Base-by-base conservation (phyloP, 345 rosid species). In the Cardamine occulta region DNA sequence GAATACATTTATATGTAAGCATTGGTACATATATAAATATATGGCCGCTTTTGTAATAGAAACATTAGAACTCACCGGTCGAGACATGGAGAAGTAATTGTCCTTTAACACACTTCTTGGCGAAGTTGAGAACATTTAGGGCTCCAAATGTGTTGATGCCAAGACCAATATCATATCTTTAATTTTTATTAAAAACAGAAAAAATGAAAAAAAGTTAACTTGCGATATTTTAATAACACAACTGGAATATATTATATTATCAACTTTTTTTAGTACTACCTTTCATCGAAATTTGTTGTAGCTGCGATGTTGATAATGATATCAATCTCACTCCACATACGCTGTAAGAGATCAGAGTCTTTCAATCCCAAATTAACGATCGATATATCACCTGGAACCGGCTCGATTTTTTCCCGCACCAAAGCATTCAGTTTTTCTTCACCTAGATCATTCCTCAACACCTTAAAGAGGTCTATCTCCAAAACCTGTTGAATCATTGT, bases 211-310 rank as follows among this genome's bases (percentile, higher is more conserved):
- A 35, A 4, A 8, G 44, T 60, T 55, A 54, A 9, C 51, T 45
- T 45, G 4, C 19, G 4, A 7, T n/a, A 3, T 35, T 18, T 26
- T 12, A 18, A 3, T 45, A 44, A 40, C n/a, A 23, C 17, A 24
- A 32, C 1, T 26, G 21, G 13, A 31, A 7, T 7, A 19, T 13
- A 14, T 10, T 7, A 42, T 49, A 35, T 14, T 0, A 32, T 31
- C 7, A 12, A 23, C n/a, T 7, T 8, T 1, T 31, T 34, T 60
- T 42, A 8, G 15, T 18, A 24, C 12, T 68, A 86, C 96, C 98
- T 88, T 73, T 93, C 97, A 73, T 93, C 92, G 28, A 93, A 93
- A 74, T 77, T 86, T 65, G 93, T 88, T 0, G 90, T 84, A 45
- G 96, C 98, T 15, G 98, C 98, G 19, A 88, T 76, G 76, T 93